Conservation (phyloP, 805 yeast species). For the Zygosaccharomyces bisporus region DNA sequence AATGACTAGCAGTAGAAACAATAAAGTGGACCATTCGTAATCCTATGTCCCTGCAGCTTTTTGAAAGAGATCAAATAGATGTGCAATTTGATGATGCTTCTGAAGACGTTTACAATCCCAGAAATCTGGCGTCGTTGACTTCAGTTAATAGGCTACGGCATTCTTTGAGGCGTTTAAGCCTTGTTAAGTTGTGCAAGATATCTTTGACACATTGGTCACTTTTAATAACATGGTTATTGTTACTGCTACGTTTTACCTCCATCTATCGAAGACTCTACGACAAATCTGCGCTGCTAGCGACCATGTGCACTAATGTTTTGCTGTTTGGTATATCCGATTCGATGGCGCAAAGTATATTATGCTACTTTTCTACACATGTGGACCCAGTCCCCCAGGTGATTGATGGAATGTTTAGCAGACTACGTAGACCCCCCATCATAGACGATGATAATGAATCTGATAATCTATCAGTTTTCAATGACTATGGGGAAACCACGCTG, state of each 20-base stretch:
- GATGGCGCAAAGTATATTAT: constrained; percentile 70
- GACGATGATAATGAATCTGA: constrained; percentile 22
- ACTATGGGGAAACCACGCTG: constrained; percentile 22
- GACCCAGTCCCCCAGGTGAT: constrained; percentile 26
- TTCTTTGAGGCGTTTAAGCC: constrained; percentile 4
- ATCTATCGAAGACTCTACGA: constrained; percentile 60
- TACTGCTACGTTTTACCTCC: constrained; percentile 52
- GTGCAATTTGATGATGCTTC: constrained; percentile 12
- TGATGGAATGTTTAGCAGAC: constrained; percentile 14
- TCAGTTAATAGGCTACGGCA: neutral
- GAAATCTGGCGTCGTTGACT: neutral
- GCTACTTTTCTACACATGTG: constrained; percentile 27
- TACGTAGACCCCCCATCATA: constrained; percentile 3
- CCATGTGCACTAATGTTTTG: constrained; percentile 73
- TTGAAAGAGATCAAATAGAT: constrained; percentile 20
- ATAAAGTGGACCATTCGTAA: neutral
- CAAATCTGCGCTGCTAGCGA: constrained; percentile 66
- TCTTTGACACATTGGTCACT: constrained; percentile 57
- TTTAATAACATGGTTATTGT: constrained; percentile 44
- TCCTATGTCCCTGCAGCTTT: constrained; percentile 23
- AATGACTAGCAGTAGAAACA: neutral
- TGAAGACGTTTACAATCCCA: neutral
- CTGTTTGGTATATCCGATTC: constrained; percentile 89
- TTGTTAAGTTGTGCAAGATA: constrained; percentile 39
- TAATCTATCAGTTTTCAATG: constrained; percentile 28